Evolutionary conservation across 257 asterid species (phyloP).

Genomic region (Solanum clarkiae): DNA sequence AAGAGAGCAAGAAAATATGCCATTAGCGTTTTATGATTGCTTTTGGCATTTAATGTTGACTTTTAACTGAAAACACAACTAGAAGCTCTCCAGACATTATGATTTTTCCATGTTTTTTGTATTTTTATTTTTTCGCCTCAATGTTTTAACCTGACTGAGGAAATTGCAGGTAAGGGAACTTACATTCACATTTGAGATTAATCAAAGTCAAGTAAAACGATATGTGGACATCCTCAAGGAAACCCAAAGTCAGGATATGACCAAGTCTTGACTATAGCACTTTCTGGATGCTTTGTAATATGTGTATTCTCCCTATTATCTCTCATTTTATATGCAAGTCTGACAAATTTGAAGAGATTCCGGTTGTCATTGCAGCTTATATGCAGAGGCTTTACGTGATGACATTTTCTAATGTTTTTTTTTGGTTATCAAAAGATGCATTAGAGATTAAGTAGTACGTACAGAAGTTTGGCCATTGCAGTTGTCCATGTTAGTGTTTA

Average conservation of each 20-base stretch:
- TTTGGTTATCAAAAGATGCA: too few species aligned
- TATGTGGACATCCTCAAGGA: constrained; percentile 2
- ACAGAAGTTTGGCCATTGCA: too few species aligned
- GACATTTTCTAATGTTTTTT: too few species aligned
- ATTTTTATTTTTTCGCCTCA: neutral
- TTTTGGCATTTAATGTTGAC: neutral
- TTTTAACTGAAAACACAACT: neutral
- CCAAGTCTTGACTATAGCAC: neutral
- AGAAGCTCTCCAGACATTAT: neutral
- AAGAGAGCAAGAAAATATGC: neutral
- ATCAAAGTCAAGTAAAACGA: constrained; percentile 19
- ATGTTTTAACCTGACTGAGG: neutral
- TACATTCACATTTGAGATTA: constrained; percentile 40
- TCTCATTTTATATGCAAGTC: neutral
- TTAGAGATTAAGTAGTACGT: too few species aligned
- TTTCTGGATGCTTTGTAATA: neutral
- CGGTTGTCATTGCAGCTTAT: neutral
- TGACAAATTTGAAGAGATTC: neutral
- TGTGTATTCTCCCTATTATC: neutral
- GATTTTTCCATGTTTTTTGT: neutral
- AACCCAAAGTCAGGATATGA: constrained; percentile 6
- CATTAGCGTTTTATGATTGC: neutral
- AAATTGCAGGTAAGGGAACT: constrained; percentile 44
- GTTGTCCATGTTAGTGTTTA: too few species aligned
- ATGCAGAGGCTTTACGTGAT: neutral